Evolutionary conservation across 768 basidiomycete genomes (phyloP), one percentile per base, ranked within the genome.

Genomic region (Psilocybe cubensis): DNA sequence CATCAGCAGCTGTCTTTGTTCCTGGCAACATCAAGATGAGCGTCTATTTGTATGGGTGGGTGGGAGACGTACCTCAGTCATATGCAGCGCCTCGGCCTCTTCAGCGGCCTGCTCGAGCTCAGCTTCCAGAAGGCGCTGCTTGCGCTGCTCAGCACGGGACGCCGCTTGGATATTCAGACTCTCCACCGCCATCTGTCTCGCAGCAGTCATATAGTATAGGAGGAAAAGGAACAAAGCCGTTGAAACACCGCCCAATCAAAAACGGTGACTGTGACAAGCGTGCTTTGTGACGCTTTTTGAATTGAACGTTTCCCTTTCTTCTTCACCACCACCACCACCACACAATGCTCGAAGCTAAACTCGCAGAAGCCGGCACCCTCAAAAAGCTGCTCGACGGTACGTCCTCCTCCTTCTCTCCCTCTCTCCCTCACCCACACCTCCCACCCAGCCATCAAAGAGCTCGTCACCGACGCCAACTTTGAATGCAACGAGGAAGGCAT

Each of bases 401-500:
- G 87, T 72, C 20, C 42, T 38, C 54, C 42, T 45, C 24, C 20
- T 61, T 49, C 63, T 57, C 18, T 24, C 21, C 27, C 31, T 44
- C 27, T 42, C 52, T 29, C 35, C 35, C 33, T 54, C 21, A 29
- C 24, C 35, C 51, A 28, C 40, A 18, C 42, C 35, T 25, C 46
- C 23, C 40, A 12, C 45, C 23, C 23, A 98, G 96, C 96, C 54
- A 86, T 98, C 84, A 98, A 97, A 74, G 97, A 98, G 70, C 87
- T 98, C 45, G 96, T 99, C 45, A 87, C 94, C 4, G 97, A 98
- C 70, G 96, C 94, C 70, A 98, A 98, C 74, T 97, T 98, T 66
- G 92, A 96, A 68, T 98, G 96, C 73, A 92, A 87, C 59, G 96
- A 99, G 62, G 94, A 96, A 62, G 97, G 96, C 29, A 89, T 99